Evolutionary conservation across 495 filamentous ascomycete genomes (phyloP), one percentile per base, ranked within the genome.

Genomic region (Barbatosphaeria neglecta): DNA sequence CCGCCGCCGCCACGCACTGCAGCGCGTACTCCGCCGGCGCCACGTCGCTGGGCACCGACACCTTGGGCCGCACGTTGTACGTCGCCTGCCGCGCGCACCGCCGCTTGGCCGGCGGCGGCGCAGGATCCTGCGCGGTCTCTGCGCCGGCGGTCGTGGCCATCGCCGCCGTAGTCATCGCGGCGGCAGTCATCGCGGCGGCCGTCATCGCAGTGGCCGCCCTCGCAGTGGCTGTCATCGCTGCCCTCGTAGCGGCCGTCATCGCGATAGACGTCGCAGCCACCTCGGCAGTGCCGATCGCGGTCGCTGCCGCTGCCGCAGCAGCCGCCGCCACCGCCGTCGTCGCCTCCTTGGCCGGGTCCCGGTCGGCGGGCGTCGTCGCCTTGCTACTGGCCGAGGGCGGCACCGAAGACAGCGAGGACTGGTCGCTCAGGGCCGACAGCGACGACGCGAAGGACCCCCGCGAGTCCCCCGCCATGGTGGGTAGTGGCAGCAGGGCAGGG

Each of bases 1-100:
- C 84, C 35, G 92, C 90, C 6, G 90, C 90, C 42, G 80, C 72
- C 45, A 92, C 83, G 54, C 87, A 90, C 65, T 97, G 89, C 52
- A 83, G 79, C 17, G 86, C 89, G 63, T 94, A 92, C 37, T 90
- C 82, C 22, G 73, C 66, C 28, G 81, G 71, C 15, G 83, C 66
- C 24, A 95, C 52, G 50, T 82, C 78, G 45, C 81, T 70, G 18
- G 90, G 89, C 51, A 95, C 88, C 7, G 90, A 92, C 25, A 82
- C 80, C 52, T 83, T 84, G 1, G 87, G 85, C 15, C 76, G 73
- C 27, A 82, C 65, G 52, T 83, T 69, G 55, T 70, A 75, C 52
- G 59, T 64, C 13, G 16, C 13, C 44, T 56, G 60, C 41, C 69
- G 59, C 6, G 33, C 18, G 28, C 19, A 56, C 43, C 20, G 46